Evolutionary conservation across 345 rosid species (phyloP), one percentile per base, ranked within the genome.

Genomic region (Bruguiera sexangula): DNA sequence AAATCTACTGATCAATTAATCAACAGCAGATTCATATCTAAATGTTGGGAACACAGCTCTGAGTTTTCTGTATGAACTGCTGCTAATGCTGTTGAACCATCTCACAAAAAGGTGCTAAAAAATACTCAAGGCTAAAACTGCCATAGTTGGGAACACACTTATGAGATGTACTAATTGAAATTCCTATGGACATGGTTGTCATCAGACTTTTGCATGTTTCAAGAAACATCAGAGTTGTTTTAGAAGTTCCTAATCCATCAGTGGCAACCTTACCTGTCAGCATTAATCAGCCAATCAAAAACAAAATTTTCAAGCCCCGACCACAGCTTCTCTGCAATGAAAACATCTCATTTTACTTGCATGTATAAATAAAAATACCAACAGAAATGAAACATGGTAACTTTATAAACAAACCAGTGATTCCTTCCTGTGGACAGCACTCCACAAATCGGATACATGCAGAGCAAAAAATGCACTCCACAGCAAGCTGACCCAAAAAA

Each of bases 401-500:
- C 32, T 65, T 53, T 70, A 77, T 62, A 48, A 83, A 80, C 86
- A 75, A 73, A 92, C 99, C 99, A 67, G 93, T 95, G 68, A 95
- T 91, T 67, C 97, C 99, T 80, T 95, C 99, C 79, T 87, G 96
- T 19, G 99, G 99, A 78, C 99, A 95, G 80, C 97, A 92, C 81
- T 90, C 97, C 74, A 83, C 98, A 78, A 95, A 95, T 58, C 99
- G 94, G 76, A 95, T 95, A 74, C 99, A 95, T 29, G 99, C 99
- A 39, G 98, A 95, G 85, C 98, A 95, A 85, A 95, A 95, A 68
- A 95, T 92, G 81, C 99, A 95, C 85, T 95, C 99, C 80, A 95
- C 99, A 62, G 99, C 99, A 78, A 95, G 94, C 98, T 95, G 89
- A 61, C 46, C 70, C 76, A 43, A 11, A 10, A 43, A 43, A 11